Evolutionary conservation across 2,329 filamentous ascomycete genomes (phyloP), one percentile per base, ranked within the genome.

Genomic region (Penicillium sp.): DNA sequence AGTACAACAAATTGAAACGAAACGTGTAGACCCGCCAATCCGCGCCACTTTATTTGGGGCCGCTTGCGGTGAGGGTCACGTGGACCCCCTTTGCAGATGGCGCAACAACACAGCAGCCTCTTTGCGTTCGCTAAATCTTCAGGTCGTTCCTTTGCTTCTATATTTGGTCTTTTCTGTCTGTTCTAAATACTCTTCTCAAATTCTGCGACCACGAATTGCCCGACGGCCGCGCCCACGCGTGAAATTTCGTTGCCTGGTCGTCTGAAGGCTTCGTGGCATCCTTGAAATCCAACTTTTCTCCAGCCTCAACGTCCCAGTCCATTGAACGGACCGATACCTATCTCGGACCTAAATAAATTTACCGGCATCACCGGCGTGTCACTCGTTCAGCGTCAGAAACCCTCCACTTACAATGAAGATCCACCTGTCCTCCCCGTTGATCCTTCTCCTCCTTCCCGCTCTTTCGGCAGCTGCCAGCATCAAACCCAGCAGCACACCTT

Each of bases 401-500:
- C 38, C 45, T 38, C 46, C 10, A 21, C 29, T 43, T 47, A 65
- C 43, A 26, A 74, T 74, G 71, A 74, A 69, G 60, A 53, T 74
- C 48, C 59, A 55, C 47, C 34, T 66, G 24, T 66, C 67, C 24
- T 63, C 65, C n/a, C 57, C 65, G 29, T 51, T 72, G 43, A 51
- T 72, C 34, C 64, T 74, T 28, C 62, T 73, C 34, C 66, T 74
- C 26, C 62, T 74, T 49, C 63, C 70, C 50, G 65, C 68, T 36
- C 57, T 74, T 34, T 57, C 68, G 39, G 66, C 60, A n/a, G 55
- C 59, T 38, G 56, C 61, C 36, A 60, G 64, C 46, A 45, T 52
- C 41, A 46, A 51, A 24, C 47, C 61, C 23, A 57, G 49, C 42
- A 57, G 54, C 52, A 49, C 57, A 18, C 51, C 59, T 24, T 56